Evolutionary conservation across 2,329 filamentous ascomycete genomes (phyloP).

Genomic region (Sclerotinia glacialis): DNA sequence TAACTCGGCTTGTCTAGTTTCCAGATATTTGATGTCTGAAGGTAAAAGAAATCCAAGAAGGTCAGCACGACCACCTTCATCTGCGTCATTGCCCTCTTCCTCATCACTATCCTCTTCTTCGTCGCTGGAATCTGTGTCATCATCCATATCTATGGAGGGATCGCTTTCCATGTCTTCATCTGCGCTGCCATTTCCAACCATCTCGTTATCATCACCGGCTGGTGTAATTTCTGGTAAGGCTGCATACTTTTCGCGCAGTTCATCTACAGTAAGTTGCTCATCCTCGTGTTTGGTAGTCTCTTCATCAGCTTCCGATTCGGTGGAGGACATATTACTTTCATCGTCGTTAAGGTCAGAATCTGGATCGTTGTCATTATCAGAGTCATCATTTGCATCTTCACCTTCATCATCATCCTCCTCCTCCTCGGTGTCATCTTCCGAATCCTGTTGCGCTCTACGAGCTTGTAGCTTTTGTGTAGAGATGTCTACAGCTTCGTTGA

Average conservation of each 20-base stretch:
- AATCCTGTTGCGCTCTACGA: conserved; percentile 52
- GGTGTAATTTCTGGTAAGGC: conserved; percentile 51
- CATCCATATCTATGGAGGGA: conserved; percentile 29
- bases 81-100: conserved; percentile 43
- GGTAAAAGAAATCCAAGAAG: conserved; percentile 39
- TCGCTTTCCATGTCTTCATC: conserved; percentile 34
- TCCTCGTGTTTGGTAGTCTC: conserved; percentile 51
- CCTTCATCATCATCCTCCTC: conserved; percentile 41
- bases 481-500: conserved; percentile 70
- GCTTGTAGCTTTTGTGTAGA: conserved; percentile 68
- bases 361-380: conserved; percentile 41
- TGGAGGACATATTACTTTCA: conserved; percentile 61
- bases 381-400: conserved; percentile 34
- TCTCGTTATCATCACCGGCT: conserved; percentile 38
- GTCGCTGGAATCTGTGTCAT: conserved; percentile 51
- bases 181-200: conserved; percentile 33
- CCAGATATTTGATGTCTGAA: conserved; percentile 40
- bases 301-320: conserved; percentile 59
- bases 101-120: conserved; percentile 59
- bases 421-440: conserved; percentile 47
- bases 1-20: conserved; percentile 26
- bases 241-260: conserved; percentile 66
- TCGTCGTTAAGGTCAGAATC: conserved; percentile 40
- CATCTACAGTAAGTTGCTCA: conserved; percentile 65
- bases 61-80: conserved; percentile 41